Evolutionary conservation across 2,329 filamentous ascomycete species (phyloP).

Genomic region (Alternaria viburni): DNA sequence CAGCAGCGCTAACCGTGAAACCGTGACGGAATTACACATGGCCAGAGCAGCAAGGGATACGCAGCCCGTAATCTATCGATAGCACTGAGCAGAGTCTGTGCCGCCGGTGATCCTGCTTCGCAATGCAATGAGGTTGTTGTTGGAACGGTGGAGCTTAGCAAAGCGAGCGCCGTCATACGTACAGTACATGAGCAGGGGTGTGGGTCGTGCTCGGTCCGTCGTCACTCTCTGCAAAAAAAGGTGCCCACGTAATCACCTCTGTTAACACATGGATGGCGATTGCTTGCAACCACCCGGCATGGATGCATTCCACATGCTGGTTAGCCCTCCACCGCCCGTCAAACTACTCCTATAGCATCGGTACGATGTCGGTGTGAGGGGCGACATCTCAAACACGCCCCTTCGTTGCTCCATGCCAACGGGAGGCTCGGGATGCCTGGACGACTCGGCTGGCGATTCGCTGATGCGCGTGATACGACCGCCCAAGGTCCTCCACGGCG

Average conservation of each 20-base stretch:
- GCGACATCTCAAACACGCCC: constrained; percentile 21
- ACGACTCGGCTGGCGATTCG: constrained; percentile 8
- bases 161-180: constrained; percentile 15
- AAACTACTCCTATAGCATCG: constrained; percentile 6
- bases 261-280: constrained; percentile 10
- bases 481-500: neutral
- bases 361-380: constrained; percentile 15
- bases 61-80: constrained; percentile 29
- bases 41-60: constrained; percentile 31
- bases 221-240: constrained; percentile 2
- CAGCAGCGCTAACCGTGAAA: constrained; percentile 42
- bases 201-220: constrained; percentile 8
- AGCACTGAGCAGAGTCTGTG: constrained; percentile 25
- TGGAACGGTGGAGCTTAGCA: constrained; percentile 18
- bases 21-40: constrained; percentile 27
- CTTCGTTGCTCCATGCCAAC: constrained; percentile 17
- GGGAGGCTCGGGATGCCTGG: constrained; percentile 14
- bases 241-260: constrained; percentile 23
- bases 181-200: constrained; percentile 12
- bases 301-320: constrained; percentile 7
- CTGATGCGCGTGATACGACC: constrained; percentile 11
- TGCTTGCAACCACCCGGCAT: constrained; percentile 1
- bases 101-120: constrained; percentile 30
- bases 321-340: constrained; percentile 12
- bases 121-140: constrained; percentile 17